Conservation (phyloP, 352 stramenopile genomes). For the Globisporangium iwayamae region DNA sequence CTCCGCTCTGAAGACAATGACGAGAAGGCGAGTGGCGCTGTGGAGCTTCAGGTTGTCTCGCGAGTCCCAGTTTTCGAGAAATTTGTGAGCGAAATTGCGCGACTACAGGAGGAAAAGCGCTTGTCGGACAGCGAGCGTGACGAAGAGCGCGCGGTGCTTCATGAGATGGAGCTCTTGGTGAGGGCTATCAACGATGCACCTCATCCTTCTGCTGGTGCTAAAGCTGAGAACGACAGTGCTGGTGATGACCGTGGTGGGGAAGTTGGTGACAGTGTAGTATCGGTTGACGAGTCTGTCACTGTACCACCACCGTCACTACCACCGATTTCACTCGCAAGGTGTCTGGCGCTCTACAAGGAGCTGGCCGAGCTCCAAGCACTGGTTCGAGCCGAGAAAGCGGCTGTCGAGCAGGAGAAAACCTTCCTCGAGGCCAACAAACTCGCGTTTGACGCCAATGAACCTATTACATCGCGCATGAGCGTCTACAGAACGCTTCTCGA, state of each 20-base stretch:
- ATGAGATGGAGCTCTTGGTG: constrained; percentile 14
- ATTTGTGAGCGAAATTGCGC: not conserved
- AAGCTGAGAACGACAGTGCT: too few relatives aligned
- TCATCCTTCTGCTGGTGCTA: not conserved
- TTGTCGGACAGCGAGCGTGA: constrained; percentile 13
- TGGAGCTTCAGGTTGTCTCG: not conserved
- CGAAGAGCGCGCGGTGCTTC: constrained; percentile 20
- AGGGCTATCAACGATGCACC: constrained; percentile 5
- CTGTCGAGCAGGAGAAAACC: constrained; percentile 14
- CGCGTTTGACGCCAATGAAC: constrained; percentile 11
- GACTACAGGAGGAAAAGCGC: constrained; percentile 3
- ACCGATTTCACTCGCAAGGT: constrained; percentile 3
- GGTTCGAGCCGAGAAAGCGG: not conserved
- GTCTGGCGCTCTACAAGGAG: constrained; percentile 14
- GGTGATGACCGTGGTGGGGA: not conserved
- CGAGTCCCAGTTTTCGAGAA: constrained; percentile 13
- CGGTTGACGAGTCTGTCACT: not conserved
- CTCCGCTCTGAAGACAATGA: not conserved
- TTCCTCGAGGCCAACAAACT: constrained; percentile 15
- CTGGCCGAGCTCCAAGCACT: constrained; percentile 2
- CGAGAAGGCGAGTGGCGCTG: not conserved
- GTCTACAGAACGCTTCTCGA: constrained; percentile 46
- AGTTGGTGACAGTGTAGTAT: not conserved
- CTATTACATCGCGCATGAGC: constrained; percentile 23
- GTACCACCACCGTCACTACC: not conserved